Base-by-base conservation (phyloP, 169 alveolate species). In the Prorocentrum cordatum region DNA sequence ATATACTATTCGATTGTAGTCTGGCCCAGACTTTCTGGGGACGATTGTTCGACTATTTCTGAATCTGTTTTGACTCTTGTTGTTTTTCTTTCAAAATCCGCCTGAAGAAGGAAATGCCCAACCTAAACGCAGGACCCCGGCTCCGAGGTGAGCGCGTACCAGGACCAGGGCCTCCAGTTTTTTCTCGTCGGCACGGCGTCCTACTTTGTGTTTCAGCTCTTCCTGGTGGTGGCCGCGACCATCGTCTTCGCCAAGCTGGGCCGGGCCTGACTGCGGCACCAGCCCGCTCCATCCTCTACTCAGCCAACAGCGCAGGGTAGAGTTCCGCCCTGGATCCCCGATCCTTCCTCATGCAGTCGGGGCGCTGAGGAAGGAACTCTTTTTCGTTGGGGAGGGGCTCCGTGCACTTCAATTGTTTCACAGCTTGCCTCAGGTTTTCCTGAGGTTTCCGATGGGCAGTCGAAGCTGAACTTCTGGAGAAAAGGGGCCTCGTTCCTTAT, bases 181-280 rank as follows among this genome's bases (percentile, higher is more conserved):
- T 20, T 14, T 3, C 20, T 77, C 75, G 88, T 77, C 20, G 88
- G 88, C 27, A 64, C 59, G 32, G 54, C 59, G 64, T 72, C 59
- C 75, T 72, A 72, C 29, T 45, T 77, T 26, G 88, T 72, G 2
- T 72, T 59, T 61, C 88, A 77, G 36, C 88, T 77, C 18, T 75
- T 77, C 26, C 88, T 77, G 12, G 88, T 77, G 10, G 88, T 77
- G 45, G n/a, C 59, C 26, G 88, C 88, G 64, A 77, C 88, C 6
- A 62, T 77, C 20, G 88, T 75, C 31, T 77, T 77, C 27, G 88
- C 88, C 33, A 77, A 77, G 33, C 61, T 77, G 16, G 33, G 88
- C 75, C 59, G 75, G 59, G 73, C 64, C 36, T 0, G n/a, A n/a
- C n/a, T n/a, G n/a, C n/a, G n/a, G n/a, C n/a, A n/a, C n/a, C n/a